Conservation (phyloP, 768 basidiomycete genomes). For the Boletus rufocinnamomeus region DNA sequence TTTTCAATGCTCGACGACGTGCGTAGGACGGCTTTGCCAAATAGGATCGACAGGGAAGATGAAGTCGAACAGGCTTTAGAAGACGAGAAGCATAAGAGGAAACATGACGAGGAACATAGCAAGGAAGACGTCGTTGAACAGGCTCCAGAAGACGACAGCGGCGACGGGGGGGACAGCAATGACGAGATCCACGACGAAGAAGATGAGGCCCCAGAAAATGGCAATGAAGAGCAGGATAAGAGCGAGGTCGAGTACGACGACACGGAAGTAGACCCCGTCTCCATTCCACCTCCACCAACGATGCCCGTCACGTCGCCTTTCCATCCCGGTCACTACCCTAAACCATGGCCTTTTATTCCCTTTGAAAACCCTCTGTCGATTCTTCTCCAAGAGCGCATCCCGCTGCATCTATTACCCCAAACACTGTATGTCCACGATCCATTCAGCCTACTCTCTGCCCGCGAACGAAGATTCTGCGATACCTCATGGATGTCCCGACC, state of each 20-base stretch:
- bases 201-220: neutral
- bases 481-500: conserved; percentile 32
- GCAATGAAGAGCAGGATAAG: too few species aligned
- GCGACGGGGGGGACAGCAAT: too few species aligned
- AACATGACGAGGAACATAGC: neutral
- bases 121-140: too few species aligned
- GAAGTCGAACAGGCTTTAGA: neutral
- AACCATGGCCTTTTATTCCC: conserved; percentile 44
- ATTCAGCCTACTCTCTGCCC: conserved; percentile 35
- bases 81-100: neutral
- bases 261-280: neutral
- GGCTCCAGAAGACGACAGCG: too few species aligned
- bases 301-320: conserved; percentile 31
- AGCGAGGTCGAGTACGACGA: neutral
- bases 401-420: conserved; percentile 39
- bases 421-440: conserved; percentile 49
- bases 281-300: conserved; percentile 3
- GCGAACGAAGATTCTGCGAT: neutral
- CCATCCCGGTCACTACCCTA: conserved; percentile 38
- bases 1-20: conserved; percentile 7
- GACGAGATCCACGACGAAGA: neutral
- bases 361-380: conserved; percentile 29
- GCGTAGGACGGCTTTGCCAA: neutral
- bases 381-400: conserved; percentile 37
- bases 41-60: neutral